Percentiles rank a stretch among this genome's conserved stretches.
These are phyloP conservation scores for Xylaria grammica DNA, from an alignment of 495 filamentous ascomycete genomes.

Conservation along the genomic window DNA sequence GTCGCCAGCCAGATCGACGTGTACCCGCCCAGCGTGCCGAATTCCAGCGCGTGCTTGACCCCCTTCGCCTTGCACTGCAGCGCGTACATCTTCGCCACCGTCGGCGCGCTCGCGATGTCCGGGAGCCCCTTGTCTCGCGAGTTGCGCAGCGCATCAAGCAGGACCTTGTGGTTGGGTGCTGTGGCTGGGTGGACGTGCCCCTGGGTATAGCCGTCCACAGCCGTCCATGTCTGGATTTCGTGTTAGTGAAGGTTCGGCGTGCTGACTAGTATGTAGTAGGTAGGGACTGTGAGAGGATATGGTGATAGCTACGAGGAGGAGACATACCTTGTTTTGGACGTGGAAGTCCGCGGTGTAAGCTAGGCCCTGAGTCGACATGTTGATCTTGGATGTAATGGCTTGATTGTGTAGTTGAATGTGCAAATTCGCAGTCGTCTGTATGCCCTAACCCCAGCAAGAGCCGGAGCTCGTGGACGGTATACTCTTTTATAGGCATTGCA, in stretches of 20 bases:
- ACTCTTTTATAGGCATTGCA: conserved; percentile 21
- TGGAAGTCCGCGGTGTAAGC: conserved; percentile 4
- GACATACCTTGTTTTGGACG: conserved; percentile 12
- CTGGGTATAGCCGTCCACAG: conserved; percentile 31
- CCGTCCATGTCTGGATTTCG: conserved; percentile 24
- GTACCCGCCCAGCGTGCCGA: conserved; percentile 50
- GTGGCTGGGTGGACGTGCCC: conserved; percentile 28
- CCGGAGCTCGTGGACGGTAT: conserved; percentile 18
- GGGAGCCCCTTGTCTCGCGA: conserved; percentile 35
- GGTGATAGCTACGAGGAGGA: background rate
- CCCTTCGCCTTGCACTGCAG: conserved; percentile 38
- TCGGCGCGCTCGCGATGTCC: conserved; percentile 46
- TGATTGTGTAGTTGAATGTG: background rate
- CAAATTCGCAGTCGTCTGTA: conserved; percentile 8
- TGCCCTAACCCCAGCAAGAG: conserved; percentile 6
- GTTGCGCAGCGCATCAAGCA: conserved; percentile 26
- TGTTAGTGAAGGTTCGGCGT: background rate
- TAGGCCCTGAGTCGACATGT: conserved; percentile 20
- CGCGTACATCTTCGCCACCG: conserved; percentile 50
- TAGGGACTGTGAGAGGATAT: background rate
- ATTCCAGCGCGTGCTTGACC: conserved; percentile 45
- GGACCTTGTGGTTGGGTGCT: conserved; percentile 24
- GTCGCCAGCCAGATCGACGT: conserved; percentile 19
- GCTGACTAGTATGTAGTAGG: background rate
- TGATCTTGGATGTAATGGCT: conserved; percentile 1